A percentile compares a stretch with the other conserved stretches of the same genome.
These are phyloP conservation scores for Sphaerobolus stellatus DNA, from an alignment of 1,284 basidiomycete species.

Conservation along the genomic window DNA sequence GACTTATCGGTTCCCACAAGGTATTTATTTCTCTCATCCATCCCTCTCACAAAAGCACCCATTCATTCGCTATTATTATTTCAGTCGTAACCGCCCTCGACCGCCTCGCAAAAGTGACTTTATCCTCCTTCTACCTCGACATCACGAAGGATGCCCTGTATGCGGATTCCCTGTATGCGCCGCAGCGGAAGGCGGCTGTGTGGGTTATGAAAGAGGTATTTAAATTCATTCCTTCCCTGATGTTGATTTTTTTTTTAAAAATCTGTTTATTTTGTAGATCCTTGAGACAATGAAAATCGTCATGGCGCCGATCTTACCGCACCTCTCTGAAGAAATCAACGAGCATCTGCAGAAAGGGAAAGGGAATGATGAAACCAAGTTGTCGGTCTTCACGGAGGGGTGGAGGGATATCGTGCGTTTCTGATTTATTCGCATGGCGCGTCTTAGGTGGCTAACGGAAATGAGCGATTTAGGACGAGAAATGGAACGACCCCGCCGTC, in stretches of 20 bases:
- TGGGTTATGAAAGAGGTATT: too few relatives aligned
- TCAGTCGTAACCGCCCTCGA: slow-evolving; percentile 59
- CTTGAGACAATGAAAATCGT: too few relatives aligned
- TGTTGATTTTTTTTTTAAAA: too few relatives aligned
- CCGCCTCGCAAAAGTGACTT: slow-evolving; percentile 67
- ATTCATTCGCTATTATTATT: background rate
- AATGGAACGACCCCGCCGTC: slow-evolving; percentile 55
- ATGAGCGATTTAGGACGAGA: slow-evolving; percentile 46
- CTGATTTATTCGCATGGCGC: too few relatives aligned
- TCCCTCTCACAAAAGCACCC: background rate
- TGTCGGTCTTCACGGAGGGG: too few relatives aligned
- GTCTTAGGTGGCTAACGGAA: too few relatives aligned
- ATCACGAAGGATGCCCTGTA: slow-evolving; percentile 91
- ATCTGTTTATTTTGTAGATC: too few relatives aligned
- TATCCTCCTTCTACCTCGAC: slow-evolving; percentile 90
- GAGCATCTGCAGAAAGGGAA: too few relatives aligned
- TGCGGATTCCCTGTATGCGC: slow-evolving; percentile 55
- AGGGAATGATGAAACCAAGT: too few relatives aligned
- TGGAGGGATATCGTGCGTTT: too few relatives aligned
- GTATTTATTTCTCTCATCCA: slow-evolving; percentile 42
- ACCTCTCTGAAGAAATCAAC: too few relatives aligned
- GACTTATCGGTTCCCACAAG: slow-evolving; percentile 81
- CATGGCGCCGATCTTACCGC: too few relatives aligned
- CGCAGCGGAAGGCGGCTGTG: slow-evolving; percentile 52
- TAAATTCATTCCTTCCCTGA: background rate